Base-by-base conservation (phyloP, 1,284 basidiomycete genomes). In the Ustilago xerochloae region DNA sequence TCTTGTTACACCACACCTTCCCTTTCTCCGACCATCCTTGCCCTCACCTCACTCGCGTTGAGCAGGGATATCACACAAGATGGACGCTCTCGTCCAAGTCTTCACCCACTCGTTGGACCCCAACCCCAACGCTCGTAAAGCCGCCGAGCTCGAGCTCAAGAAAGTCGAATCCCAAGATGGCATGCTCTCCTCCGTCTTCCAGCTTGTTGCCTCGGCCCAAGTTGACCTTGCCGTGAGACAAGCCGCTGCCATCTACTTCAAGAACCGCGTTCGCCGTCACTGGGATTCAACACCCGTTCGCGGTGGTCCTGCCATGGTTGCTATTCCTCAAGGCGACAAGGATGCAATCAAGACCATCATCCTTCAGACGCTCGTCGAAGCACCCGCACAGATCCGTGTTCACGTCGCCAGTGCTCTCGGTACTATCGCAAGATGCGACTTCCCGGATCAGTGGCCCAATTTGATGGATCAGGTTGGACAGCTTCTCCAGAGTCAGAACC, bases 121-220 rank as follows among this genome's bases (percentile, higher is more conserved):
- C 33, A 78, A 84, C 56, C 64, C 81, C 22, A 80, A 84, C 53
- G 62, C 66, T 35, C 78, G 82, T 12, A 80, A 76, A 45, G 61
- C 78, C 1, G 81, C 82, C 22, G 82, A 84, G 77, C 75, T 82
- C 33, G 81, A 84, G 56, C 75, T 84, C 35, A 75, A 74, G 26
- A 75, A 75, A 50, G 63, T 83, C 45, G 82, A 84, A 55, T 48
- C 62, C 16, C 77, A 82, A 51, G 71, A 74, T 52, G 82, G 81
- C 35, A 83, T 84, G 80, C 79, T 84, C 38, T 55, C 73, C 10
- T 71, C 77, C 16, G 79, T 77, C 48, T 78, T 84, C 38, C 76
- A 81, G 46, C 48, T 84, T 20, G 68, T 83, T 6, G 59, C 75
- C 2, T 65, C 75, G 20, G 20, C 58, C 15, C 72, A 83, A 28